Base-by-base conservation (phyloP, 106 monocot genomes). In the Dioscorea alata region DNA sequence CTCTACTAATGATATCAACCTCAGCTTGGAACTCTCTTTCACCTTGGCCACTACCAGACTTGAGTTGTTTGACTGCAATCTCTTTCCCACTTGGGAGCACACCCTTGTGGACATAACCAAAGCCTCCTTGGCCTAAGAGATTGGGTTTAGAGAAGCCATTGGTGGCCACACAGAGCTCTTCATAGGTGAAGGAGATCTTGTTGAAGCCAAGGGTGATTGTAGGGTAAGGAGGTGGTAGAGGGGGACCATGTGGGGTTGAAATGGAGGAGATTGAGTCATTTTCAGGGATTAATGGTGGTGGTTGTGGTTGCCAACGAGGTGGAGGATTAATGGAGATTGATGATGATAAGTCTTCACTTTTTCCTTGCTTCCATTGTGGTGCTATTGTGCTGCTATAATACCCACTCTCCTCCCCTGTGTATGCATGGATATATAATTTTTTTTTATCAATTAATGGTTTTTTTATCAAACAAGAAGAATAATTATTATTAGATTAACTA, bases 1-100 rank as follows among this genome's bases (percentile, higher is more conserved):
- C 91, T 7, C 91, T 64, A 64, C 95, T 95, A 35, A 95, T 95
- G 58, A 88, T 95, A 68, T 94, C 94, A 0, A 94, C 90, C 83
- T 93, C 93, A 0, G 94, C 94, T 49, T 94, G 94, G 75, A 95
- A 95, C 76, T 95, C 95, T 33, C 95, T 73, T 78, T 95, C 95
- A 16, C 94, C 95, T 69, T 95, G 95, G 50, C 95, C 71, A 59
- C 78, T 91, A 17, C 88, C 95, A 3, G 91, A 79, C 70, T 91
- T 91, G 59, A 95, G 81, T 17, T 76, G 76, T 64, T 95, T 95
- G 71, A 95, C 94, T 2, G 94, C 94, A 25, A 94, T 71, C 75
- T 82, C 91, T 73, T 86, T 95, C 18, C 95, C 91, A 22, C 80
- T 86, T 19, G 88, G 86, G 12, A 95, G 72, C 24, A 88, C 73